A percentile compares a stretch with the other conserved stretches of the same genome.
These are phyloP conservation scores for Elaeis guineensis DNA, from an alignment of 176 grass and related monocot species.

Conservation along the genomic window DNA sequence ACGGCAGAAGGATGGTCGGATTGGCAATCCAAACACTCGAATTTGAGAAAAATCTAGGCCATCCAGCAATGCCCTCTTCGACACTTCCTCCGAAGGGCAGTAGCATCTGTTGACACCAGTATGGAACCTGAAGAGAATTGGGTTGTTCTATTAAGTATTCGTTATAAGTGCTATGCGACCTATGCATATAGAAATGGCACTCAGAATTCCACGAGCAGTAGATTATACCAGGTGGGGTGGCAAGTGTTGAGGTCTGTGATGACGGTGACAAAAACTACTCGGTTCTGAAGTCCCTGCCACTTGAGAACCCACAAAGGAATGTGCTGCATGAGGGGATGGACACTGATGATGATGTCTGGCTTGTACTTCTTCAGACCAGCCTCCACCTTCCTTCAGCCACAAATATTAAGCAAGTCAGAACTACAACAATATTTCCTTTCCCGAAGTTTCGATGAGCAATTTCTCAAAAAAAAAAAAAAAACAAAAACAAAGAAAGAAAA, in stretches of 20 bases:
- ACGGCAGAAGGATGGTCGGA: slow-evolving; percentile 89
- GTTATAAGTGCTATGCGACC: neutral
- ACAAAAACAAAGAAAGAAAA: too few species aligned
- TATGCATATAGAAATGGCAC: neutral
- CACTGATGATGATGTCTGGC: slow-evolving; percentile 99
- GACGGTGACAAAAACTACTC: slow-evolving; percentile 77
- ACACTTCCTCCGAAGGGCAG: slow-evolving; percentile 92
- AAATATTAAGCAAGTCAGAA: slow-evolving; percentile 12
- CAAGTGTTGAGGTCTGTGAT: slow-evolving; percentile 98
- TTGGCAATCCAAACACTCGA: slow-evolving; percentile 79
- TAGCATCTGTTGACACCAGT: slow-evolving; percentile 92
- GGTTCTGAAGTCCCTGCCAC: slow-evolving; percentile 94
- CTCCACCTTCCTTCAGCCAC: slow-evolving; percentile 88
- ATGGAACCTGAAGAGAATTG: slow-evolving; percentile 60
- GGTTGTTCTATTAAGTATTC: slow-evolving; percentile 2
- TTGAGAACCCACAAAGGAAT: slow-evolving; percentile 97
- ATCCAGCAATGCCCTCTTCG: slow-evolving; percentile 83
- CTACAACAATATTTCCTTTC: neutral
- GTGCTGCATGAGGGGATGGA: slow-evolving; percentile 99
- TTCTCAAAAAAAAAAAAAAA: too few species aligned
- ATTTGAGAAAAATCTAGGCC: slow-evolving; percentile 68
- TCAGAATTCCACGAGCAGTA: neutral
- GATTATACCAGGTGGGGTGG: slow-evolving; percentile 75
- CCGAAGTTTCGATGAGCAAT: neutral
- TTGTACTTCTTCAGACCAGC: slow-evolving; percentile 99